A percentile compares a stretch with the other conserved stretches of the same genome.
phyloP scores from a whole-genome alignment of 176 grass and related monocot species.

The Puya raimondii region DNA sequence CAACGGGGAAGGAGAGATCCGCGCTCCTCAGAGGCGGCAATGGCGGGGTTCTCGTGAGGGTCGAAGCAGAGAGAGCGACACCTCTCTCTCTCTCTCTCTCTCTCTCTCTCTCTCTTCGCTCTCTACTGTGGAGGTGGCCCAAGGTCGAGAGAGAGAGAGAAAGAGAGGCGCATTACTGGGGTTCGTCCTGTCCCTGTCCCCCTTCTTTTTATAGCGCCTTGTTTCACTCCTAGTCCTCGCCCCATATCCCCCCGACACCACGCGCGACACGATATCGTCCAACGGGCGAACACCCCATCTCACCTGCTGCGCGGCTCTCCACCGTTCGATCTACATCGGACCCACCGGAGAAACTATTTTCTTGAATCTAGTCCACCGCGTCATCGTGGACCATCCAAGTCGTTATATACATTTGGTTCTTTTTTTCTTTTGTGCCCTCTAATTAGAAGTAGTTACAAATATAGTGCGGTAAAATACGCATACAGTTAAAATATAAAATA shows the following conservation, averaged over 20 bases:
- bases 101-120: background rate
- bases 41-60: background rate
- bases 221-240: background rate
- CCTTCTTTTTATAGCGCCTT: background rate
- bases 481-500: too few relatives aligned
- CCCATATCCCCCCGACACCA: conserved; percentile 4
- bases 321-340: background rate
- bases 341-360: background rate
- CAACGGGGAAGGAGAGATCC: background rate
- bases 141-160: background rate
- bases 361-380: background rate
- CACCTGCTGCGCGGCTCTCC: background rate
- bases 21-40: background rate
- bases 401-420: background rate
- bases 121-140: background rate
- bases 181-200: background rate
- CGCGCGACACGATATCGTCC: conserved; percentile 9
- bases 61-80: background rate
- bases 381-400: background rate
- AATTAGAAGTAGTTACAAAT: too few relatives aligned
- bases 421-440: background rate
- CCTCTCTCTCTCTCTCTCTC: background rate
- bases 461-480: too few relatives aligned
- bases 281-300: background rate
- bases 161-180: background rate